Base-by-base conservation (phyloP, 139 green algal genomes). In the Coelastrella sp. region DNA sequence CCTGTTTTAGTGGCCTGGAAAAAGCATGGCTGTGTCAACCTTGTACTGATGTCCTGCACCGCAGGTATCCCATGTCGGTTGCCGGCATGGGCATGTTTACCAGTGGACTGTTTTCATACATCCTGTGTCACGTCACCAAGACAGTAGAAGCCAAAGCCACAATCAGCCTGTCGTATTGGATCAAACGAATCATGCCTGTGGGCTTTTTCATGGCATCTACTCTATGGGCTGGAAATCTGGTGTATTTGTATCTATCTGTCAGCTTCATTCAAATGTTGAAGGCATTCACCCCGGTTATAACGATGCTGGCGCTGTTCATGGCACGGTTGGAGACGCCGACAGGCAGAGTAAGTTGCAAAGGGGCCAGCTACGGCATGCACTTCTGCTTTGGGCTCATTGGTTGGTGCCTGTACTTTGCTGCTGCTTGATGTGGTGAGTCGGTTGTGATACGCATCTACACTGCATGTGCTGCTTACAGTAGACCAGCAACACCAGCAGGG, bases 181-280 rank as follows among this genome's bases (percentile, higher is more conserved):
- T 74, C 4, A 75, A 75, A 4, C 85, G 92, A 59, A 96, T 99
- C 7, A 92, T 99, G 54, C 97, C 97, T 10, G 98, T 99, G n/a
- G 97, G 96, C 13, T 93, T 97, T 8, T 97, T 98, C 81, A 99
- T 98, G 93, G 97, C 97, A 20, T 17, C 95, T 4, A 98, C 94
- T 4, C 93, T 99, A 56, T 99, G 97, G 97, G 95, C 98, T 7
- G 96, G 95, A 89, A 99, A 99, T 90, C 92, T 96, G 8, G 97
- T 98, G 32, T 99, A 99, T 94, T 90, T 99, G 6, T 99, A 99
- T 92, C 95, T 99, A 17, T 97, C 93, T 10, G 98, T 99, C 5
- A 97, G 97, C 5, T 99, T 99, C 94, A 99, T 99, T 32, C 98
- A 93, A 73, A 94, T 91, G 92, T 86, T 93, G 85, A 94, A 98